These are phyloP conservation scores for Penicillium sp. DNA, from an alignment of 2,329 filamentous ascomycete genomes.

Conservation along the genomic window DNA sequence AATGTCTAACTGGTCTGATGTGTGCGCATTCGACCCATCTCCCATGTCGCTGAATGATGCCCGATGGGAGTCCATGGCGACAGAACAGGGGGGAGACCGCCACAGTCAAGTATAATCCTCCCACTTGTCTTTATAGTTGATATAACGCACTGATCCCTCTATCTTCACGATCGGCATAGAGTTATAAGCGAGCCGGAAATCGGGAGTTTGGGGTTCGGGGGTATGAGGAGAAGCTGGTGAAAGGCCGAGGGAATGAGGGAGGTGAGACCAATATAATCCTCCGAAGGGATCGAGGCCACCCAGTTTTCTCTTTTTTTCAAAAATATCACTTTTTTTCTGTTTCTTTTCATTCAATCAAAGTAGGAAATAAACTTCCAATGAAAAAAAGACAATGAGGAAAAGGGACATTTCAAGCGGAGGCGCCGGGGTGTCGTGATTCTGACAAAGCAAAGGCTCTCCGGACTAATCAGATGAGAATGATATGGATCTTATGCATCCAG, in stretches of 20 bases:
- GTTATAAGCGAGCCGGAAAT: background rate
- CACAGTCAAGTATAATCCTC: slow-evolving; percentile 1
- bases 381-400: slow-evolving; percentile 12
- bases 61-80: slow-evolving; percentile 21
- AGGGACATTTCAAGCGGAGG: slow-evolving; percentile 23
- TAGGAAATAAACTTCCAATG: slow-evolving; percentile 1
- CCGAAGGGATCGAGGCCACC: slow-evolving; percentile 1
- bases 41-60: slow-evolving; percentile 19
- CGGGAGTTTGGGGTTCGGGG: background rate
- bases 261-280: slow-evolving; percentile 6
- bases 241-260: slow-evolving; percentile 13
- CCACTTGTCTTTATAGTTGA: background rate
- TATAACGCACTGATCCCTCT: background rate
- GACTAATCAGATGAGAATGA: slow-evolving; percentile 15
- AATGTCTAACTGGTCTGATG: slow-evolving; percentile 26
- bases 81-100: slow-evolving; percentile 5
- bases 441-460: slow-evolving; percentile 27
- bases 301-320: slow-evolving; percentile 1
- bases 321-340: background rate
- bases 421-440: slow-evolving; percentile 22
- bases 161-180: slow-evolving; percentile 3
- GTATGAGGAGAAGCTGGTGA: slow-evolving; percentile 6
- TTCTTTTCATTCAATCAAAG: background rate
- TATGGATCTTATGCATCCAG: slow-evolving; percentile 7
- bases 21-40: slow-evolving; percentile 17